Conservation (phyloP, 192 early-diverging fungal genomes). For the Coemansia sp. region DNA sequence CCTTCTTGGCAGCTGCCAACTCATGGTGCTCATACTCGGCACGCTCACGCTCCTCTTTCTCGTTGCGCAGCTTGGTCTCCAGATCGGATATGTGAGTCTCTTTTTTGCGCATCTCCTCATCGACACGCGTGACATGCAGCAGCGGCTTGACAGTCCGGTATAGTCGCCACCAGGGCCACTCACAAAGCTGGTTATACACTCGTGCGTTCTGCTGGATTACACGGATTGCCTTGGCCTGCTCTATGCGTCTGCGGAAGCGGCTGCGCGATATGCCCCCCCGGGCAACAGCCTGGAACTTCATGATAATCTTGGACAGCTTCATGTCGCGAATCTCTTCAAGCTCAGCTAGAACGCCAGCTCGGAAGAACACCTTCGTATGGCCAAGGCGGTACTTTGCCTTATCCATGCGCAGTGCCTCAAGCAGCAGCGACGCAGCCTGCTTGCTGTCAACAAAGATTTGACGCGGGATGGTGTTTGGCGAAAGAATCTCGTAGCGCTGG, state of each 20-base stretch:
- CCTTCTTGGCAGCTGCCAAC: conserved; percentile 69
- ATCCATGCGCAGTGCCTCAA: conserved; percentile 78
- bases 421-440: conserved; percentile 75
- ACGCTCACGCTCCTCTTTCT: conserved; percentile 60
- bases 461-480: conserved; percentile 72
- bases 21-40: conserved; percentile 61
- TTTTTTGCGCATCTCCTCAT: conserved; percentile 76
- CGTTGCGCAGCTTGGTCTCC: conserved; percentile 63
- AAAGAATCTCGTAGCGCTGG: conserved; percentile 90
- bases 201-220: conserved; percentile 95
- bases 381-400: conserved; percentile 84
- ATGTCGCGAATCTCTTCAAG: conserved; percentile 90
- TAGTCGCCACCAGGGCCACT: conserved; percentile 97
- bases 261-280: conserved; percentile 82
- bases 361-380: conserved; percentile 95
- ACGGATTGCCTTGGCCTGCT: conserved; percentile 85
- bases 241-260: conserved; percentile 62
- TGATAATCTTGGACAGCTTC: conserved; percentile 79
- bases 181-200: conserved; percentile 81
- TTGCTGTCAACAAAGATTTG: conserved; percentile 88
- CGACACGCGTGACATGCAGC: conserved; percentile 75
- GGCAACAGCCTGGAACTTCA: conserved; percentile 82
- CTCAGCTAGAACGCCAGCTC: conserved; percentile 90
- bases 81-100: conserved; percentile 73
- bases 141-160: conserved; percentile 91